Evolutionary conservation across 805 yeast genomes (phyloP), one percentile per base, ranked within the genome.

Genomic region (Kuraishia capsulata): DNA sequence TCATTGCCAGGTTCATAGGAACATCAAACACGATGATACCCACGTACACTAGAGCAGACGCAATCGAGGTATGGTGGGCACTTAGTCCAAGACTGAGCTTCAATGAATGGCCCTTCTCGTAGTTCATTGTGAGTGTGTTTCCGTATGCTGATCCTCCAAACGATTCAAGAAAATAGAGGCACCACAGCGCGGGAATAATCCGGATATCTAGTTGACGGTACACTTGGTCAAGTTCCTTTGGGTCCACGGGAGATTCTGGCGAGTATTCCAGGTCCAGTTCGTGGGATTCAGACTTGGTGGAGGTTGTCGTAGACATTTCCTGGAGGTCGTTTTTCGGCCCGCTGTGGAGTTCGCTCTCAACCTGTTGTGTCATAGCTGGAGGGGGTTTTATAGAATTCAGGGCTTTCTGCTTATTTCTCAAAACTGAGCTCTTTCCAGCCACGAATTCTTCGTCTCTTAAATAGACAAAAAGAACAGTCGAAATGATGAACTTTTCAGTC

Each of bases 1-100:
- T 85, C 94, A 86, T 84, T 37, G 76, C 61, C 48, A 86, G 66
- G 57, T 86, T 86, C 89, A 84, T 84, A 25, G 96, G 96, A 26
- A 86, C 78, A 57, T 86, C 95, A 52, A 86, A 86, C 31, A 86
- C 63, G 46, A 86, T 84, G 55, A 74, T 84, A 4, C 89, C 95
- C 14, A 86, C 95, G 49, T 76, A 84, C 63, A 81, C 80, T 31
- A 86, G 65, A 0, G 95, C 92, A 17, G 83, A 76, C 2, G 95
- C 94, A 2, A 81, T 73, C 2, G 89, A 74, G 1, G 72, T 69
- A 44, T 83, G 73, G 39, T 79, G 75, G 2, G 77, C 17, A 1
- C 69, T 64, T 41, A 83, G 63, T 1, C 62, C 47, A 24, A 85
- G 65, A 6, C 72, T 54, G 43, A 69, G 76, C 1, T 50, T 49